Conservation (phyloP, 1,139 yeast genomes). For the Sugiyamaella xylanicola region DNA sequence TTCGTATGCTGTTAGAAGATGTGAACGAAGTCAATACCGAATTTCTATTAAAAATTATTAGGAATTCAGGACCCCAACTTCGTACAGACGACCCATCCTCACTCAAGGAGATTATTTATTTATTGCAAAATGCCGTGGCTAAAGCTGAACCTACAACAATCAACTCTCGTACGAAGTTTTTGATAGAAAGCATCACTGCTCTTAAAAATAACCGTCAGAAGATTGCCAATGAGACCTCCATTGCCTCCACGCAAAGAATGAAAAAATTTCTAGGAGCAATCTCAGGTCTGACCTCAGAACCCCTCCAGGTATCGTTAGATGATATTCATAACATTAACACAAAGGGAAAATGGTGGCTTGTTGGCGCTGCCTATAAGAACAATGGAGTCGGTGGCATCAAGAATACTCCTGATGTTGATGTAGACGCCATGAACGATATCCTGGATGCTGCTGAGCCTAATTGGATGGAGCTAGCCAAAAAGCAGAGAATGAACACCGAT, state of each 20-base stretch:
- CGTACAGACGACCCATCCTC: conserved; percentile 89
- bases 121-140: conserved; percentile 54
- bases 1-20: conserved; percentile 56
- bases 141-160: conserved; percentile 46
- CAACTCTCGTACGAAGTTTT: conserved; percentile 72
- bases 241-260: conserved; percentile 57
- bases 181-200: conserved; percentile 81
- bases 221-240: conserved; percentile 50
- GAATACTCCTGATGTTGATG: conserved; percentile 28
- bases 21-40: conserved; percentile 78
- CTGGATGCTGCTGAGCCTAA: conserved; percentile 75
- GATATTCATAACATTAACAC: conserved; percentile 78
- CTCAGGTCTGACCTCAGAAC: conserved; percentile 53
- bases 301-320: conserved; percentile 78
- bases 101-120: conserved; percentile 71
- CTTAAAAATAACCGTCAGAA: conserved; percentile 83
- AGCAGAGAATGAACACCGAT: conserved; percentile 94
- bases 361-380: conserved; percentile 92
- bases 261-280: conserved; percentile 65
- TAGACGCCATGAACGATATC: conserved; percentile 52
- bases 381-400: conserved; percentile 8
- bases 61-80: conserved; percentile 79
- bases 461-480: conserved; percentile 83
- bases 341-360: conserved; percentile 97
- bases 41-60: conserved; percentile 66